Base-by-base conservation (phyloP, 305 asterid genomes). In the Lippia alba region DNA sequence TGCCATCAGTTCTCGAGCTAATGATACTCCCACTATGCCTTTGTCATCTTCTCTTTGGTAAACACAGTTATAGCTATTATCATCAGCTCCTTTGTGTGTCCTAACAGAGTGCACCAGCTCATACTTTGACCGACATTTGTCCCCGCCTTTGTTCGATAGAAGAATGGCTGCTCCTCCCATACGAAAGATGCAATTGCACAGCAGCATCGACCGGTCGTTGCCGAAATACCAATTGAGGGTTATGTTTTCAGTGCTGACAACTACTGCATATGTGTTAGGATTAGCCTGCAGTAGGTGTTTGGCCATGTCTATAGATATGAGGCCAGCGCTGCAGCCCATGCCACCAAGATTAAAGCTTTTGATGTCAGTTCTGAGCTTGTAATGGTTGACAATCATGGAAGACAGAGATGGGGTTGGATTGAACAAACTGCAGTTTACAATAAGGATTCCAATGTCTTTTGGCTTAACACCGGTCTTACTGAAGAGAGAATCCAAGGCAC, bases 291-390 rank as follows among this genome's bases (percentile, higher is more conserved):
- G 86, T 0, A 89, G 78, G 48, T 87, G 88, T 1, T 71, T 80
- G 4, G 94, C 96, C 1, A 89, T 83, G 83, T 87, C 94, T 0
- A 87, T 66, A 8, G 94, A 85, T 5, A 89, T 87, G 5, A 89
- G 81, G 12, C 96, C 96, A 0, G 94, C 96, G 54, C 94, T 84
- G 79, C 96, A 89, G 0, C 91, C 94, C 96, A 89, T 89, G 3
- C 96, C 96, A 1, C 91, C 94, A 0, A 89, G 91, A 18, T 87
- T 89, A 66, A 72, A 85, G 81, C 90, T 87, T 62, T 76, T 78
- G 72, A 84, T 77, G 41, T 87, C 88, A 0, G 87, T 67, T 19
- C 91, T 58, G 18, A 89, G 90, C 82, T 81, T 85, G 89, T 83
- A 89, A 16, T 80, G 91, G 80, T 89, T 89, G 17, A 89, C 91